phyloP scores from a whole-genome alignment of 129 eudicot genomes.

The Chrysanthemum seticuspe region DNA sequence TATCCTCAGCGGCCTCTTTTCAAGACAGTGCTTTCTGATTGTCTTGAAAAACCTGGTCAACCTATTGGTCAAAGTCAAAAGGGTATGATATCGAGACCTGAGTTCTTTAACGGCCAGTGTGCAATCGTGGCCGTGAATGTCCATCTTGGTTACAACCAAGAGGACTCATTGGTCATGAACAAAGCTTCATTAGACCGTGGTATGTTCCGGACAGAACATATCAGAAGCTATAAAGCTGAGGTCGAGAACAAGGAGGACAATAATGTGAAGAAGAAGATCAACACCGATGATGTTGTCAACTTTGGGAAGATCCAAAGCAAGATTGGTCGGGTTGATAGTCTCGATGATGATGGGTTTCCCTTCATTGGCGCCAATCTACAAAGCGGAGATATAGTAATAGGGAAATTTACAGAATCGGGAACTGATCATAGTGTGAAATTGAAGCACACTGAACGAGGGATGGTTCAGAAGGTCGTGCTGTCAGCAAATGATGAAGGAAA shows the following conservation, averaged over 20 bases:
- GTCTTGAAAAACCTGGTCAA: constrained; percentile 59
- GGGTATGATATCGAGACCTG: constrained; percentile 56
- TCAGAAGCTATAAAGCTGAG: constrained; percentile 76
- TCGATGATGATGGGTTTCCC: constrained; percentile 94
- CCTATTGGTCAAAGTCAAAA: constrained; percentile 49
- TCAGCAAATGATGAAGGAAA: constrained; percentile 89
- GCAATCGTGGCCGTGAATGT: constrained; percentile 93
- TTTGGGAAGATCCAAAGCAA: constrained; percentile 90
- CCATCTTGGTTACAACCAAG: constrained; percentile 90
- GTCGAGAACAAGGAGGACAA: constrained; percentile 69
- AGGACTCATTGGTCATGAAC: constrained; percentile 88
- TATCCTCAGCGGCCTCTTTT: constrained; percentile 87
- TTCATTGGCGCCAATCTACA: constrained; percentile 84
- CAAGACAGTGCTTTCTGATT: constrained; percentile 71
- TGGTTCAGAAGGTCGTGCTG: constrained; percentile 87
- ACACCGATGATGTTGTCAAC: constrained; percentile 51
- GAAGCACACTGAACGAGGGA: constrained; percentile 88
- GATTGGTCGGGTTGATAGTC: constrained; percentile 86
- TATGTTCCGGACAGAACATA: constrained; percentile 80
- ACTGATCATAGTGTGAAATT: constrained; percentile 79
- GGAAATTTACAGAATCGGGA: constrained; percentile 70
- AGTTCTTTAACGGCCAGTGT: constrained; percentile 77
- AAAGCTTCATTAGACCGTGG: constrained; percentile 86
- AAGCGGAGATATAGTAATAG: constrained; percentile 84
- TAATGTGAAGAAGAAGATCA: constrained; percentile 40